These are phyloP conservation scores for Sporormia fimetaria DNA, from an alignment of 495 filamentous ascomycete species.

Conservation along the genomic window DNA sequence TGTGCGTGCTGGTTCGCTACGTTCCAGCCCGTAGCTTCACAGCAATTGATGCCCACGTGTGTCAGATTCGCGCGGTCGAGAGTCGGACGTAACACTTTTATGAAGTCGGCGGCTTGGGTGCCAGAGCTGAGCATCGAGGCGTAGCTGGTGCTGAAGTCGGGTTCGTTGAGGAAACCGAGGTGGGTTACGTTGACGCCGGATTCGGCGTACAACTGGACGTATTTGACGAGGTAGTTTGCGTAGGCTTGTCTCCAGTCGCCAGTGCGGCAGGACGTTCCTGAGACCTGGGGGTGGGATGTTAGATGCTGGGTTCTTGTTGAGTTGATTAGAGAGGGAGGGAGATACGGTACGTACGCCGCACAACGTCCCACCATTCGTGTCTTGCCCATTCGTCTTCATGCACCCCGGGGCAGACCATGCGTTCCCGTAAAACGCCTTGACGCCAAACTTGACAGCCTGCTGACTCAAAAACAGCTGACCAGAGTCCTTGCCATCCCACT, in stretches of 20 bases:
- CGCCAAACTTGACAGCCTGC: conserved; percentile 17
- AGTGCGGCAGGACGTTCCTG: conserved; percentile 10
- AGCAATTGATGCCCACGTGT: conserved; percentile 22
- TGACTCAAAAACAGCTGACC: conserved; percentile 21
- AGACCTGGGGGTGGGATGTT: conserved; percentile 6
- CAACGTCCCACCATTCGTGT: conserved; percentile 17
- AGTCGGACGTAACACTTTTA: conserved; percentile 18
- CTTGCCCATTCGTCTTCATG: conserved; percentile 22
- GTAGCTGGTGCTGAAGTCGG: conserved; percentile 18
- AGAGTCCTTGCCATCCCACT: conserved; percentile 21
- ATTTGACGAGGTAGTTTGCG: conserved; percentile 22
- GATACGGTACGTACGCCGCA: conserved; percentile 15
- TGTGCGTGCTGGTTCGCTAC: conserved; percentile 9
- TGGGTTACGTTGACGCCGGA: conserved; percentile 16
- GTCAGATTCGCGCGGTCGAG: conserved; percentile 14
- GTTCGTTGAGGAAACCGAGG: conserved; percentile 23
- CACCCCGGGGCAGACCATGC: conserved; percentile 22
- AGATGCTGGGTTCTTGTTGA: background rate
- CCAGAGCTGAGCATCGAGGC: conserved; percentile 18
- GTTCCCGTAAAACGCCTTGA: conserved; percentile 21
- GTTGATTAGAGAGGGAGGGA: background rate
- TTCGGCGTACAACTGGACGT: conserved; percentile 19
- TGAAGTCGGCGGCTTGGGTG: conserved; percentile 22
- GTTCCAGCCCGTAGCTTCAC: conserved; percentile 22
- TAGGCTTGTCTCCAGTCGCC: conserved; percentile 23